Evolutionary conservation across 352 stramenopile genomes (phyloP).

Genomic region (Phytophthora kernoviae): DNA sequence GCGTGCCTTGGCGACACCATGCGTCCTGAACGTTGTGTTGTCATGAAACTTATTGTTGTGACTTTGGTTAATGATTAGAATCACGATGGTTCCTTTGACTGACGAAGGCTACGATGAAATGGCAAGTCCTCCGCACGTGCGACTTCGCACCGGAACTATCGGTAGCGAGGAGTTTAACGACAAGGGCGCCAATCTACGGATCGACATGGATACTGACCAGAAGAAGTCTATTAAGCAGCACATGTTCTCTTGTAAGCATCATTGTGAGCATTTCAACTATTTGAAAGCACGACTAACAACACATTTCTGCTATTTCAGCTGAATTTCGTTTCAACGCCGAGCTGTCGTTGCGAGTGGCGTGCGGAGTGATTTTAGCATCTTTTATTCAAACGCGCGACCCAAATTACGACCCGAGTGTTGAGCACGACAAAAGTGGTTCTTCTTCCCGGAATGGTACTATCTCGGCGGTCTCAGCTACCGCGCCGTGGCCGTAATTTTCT

Average conservation of each 20-base stretch:
- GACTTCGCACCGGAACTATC: conserved; percentile 50
- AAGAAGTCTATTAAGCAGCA: conserved; percentile 61
- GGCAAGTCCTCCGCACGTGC: conserved; percentile 36
- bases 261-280: not conserved
- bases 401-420: conserved; percentile 30
- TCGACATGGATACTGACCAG: conserved; percentile 59
- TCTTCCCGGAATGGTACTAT: conserved; percentile 69
- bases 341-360: conserved; percentile 62
- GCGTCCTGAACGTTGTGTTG: not conserved
- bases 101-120: conserved; percentile 33
- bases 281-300: not conserved
- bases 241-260: conserved; percentile 57
- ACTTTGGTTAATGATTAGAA: conserved; percentile 11
- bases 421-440: conserved; percentile 54
- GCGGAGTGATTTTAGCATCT: conserved; percentile 62
- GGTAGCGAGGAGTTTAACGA: conserved; percentile 66
- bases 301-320: conserved; percentile 29
- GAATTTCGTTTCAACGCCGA: conserved; percentile 74
- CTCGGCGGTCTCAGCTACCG: conserved; percentile 75
- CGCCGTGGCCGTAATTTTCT: conserved; percentile 78
- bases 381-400: conserved; percentile 56
- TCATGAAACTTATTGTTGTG: conserved; percentile 13
- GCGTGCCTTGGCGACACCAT: not conserved
- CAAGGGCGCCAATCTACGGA: conserved; percentile 71
- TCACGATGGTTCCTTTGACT: conserved; percentile 27